A percentile compares a stretch with the other conserved stretches of the same genome.
phyloP scores from a whole-genome alignment of 2,329 filamentous ascomycete genomes.

The Colletotrichum incanum region DNA sequence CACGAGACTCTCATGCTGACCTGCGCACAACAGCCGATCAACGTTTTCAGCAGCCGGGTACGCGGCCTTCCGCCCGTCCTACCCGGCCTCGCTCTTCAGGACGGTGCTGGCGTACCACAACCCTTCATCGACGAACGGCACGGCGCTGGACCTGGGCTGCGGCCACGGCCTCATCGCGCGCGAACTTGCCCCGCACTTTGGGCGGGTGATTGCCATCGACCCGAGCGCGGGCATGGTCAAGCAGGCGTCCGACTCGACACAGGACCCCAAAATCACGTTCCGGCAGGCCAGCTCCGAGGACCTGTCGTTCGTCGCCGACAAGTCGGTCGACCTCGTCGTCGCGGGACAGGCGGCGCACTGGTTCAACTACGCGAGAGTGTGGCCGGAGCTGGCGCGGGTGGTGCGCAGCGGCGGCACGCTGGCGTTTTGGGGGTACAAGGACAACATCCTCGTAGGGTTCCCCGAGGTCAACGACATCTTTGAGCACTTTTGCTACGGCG shows the following conservation, averaged over 20 bases:
- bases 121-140: conserved; percentile 49
- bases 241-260: conserved; percentile 62
- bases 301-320: conserved; percentile 64
- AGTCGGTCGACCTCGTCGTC: conserved; percentile 66
- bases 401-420: conserved; percentile 70
- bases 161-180: conserved; percentile 73
- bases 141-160: conserved; percentile 73
- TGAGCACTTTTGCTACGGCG: conserved; percentile 69
- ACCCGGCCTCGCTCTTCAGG: conserved; percentile 69
- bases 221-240: conserved; percentile 71
- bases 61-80: conserved; percentile 72
- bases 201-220: conserved; percentile 67
- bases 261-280: conserved; percentile 63
- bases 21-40: conserved; percentile 60
- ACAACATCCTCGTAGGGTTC: conserved; percentile 71
- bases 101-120: conserved; percentile 70
- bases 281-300: conserved; percentile 68
- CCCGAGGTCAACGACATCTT: conserved; percentile 68
- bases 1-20: conserved; percentile 1
- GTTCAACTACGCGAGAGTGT: conserved; percentile 73
- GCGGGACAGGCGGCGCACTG: conserved; percentile 75
- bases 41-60: conserved; percentile 72
- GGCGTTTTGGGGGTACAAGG: conserved; percentile 78
- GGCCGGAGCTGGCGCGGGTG: conserved; percentile 69
- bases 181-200: conserved; percentile 68